Base-by-base conservation (phyloP, 2,329 filamentous ascomycete genomes). In the Aspergillus sp. region DNA sequence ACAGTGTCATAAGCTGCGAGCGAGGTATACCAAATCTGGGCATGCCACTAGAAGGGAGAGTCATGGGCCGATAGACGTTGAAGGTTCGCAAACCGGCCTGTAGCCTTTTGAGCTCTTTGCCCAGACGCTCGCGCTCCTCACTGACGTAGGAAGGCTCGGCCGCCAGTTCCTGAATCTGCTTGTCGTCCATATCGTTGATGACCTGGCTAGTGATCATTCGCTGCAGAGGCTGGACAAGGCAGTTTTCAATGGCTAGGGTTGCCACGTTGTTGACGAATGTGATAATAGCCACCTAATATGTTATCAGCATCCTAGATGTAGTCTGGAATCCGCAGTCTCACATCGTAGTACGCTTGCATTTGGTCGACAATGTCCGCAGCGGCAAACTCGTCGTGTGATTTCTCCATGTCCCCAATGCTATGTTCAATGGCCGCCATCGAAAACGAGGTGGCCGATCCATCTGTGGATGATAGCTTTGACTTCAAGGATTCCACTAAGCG, bases 201-300 rank as follows among this genome's bases (percentile, higher is more conserved):
- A 63, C 65, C 0, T 67, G 68, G 0, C 77, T 70, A 0, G 74
- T 79, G 33, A 83, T 68, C 2, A 83, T 78, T 0, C 59, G 52
- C 1, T 75, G 71, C 0, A 83, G 57, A 1, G 77, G 72, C 0
- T 56, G 64, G 0, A 84, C 65, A 1, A 84, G 74, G 46, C 79
- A 82, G 35, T 77, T 78, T 62, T 84, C 81, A 1, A 81, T 70
- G 0, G 75, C 81, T 0, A 82, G 69, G n/a, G 75, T 80, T 19
- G 78, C 72, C 11, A 83, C 68, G 21, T 81, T 81, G 4, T 84
- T 77, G 3, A 78, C 70, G 46, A 83, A 81, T 0, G 75, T 78
- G 12, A 76, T 64, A 2, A 77, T 68, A 2, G 77, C 75, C 64
- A 60, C 64, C 27, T 31, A 31, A 31, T 31, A 11, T 31, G 8